phyloP scores from a whole-genome alignment of 257 asterid genomes.

The Fraxinus americana region DNA sequence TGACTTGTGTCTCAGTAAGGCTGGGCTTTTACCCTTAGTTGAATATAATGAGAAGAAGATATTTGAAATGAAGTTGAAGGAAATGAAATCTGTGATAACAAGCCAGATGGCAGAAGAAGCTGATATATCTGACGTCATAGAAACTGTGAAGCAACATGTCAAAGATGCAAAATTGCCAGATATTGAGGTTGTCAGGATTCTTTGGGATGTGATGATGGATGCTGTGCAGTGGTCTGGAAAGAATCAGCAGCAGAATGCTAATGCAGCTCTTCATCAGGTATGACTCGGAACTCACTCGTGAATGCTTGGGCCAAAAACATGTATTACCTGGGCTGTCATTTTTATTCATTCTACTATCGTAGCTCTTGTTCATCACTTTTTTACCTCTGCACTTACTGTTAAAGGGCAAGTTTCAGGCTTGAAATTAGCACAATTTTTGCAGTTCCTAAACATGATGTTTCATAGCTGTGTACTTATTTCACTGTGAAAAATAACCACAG shows the following conservation, averaged over 20 bases:
- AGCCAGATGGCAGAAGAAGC: conserved; percentile 79
- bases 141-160: conserved; percentile 87
- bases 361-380: not conserved
- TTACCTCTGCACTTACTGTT: not conserved
- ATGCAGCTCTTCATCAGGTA: conserved; percentile 92
- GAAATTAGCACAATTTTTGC: not conserved
- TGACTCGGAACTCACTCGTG: not conserved
- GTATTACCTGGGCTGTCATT: not conserved
- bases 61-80: conserved; percentile 85
- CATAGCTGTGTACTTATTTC: not conserved
- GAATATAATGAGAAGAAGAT: conserved; percentile 84
- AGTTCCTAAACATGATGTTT: not conserved
- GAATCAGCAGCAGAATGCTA: conserved; percentile 96
- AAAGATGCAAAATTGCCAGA: conserved; percentile 93
- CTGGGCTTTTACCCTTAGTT: conserved; percentile 69
- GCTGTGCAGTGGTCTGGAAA: conserved; percentile 98
- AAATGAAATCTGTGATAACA: conserved; percentile 80
- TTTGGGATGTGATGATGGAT: conserved; percentile 97
- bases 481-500: not conserved
- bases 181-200: conserved; percentile 77
- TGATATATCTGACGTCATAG: conserved; percentile 83
- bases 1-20: conserved; percentile 53
- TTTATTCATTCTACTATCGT: not conserved
- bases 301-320: not conserved
- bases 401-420: not conserved